A percentile compares a stretch with the other conserved stretches of the same genome.
Conservation (phyloP, 2,329 filamentous ascomycete genomes). For the Alternaria alternata region DNA sequence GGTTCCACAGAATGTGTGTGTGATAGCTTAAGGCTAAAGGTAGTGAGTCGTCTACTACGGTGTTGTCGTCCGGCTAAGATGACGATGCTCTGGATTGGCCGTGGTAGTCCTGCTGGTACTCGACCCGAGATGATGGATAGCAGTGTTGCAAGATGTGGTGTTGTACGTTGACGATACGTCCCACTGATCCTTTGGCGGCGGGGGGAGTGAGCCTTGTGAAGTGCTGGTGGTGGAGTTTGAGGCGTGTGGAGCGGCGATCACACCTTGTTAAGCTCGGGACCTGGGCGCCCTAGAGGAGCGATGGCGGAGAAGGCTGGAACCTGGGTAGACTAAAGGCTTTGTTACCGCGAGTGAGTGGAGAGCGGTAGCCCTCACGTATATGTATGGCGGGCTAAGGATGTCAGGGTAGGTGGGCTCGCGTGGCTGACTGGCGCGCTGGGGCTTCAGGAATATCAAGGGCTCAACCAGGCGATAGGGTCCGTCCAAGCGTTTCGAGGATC, state of each 20-base stretch:
- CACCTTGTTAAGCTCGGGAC: slow-evolving; percentile 60
- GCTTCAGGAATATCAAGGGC: slow-evolving; percentile 40
- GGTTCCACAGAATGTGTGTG: slow-evolving; percentile 50
- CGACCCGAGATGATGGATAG: slow-evolving; percentile 37
- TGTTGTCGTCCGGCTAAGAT: slow-evolving; percentile 36
- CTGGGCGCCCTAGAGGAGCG: slow-evolving; percentile 54
- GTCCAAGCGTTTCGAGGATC: slow-evolving; percentile 53
- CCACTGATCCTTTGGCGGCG: slow-evolving; percentile 28
- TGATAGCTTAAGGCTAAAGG: slow-evolving; percentile 45
- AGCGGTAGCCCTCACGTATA: slow-evolving; percentile 53
- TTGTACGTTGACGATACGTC: slow-evolving; percentile 43
- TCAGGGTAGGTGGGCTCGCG: slow-evolving; percentile 51
- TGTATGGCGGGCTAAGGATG: slow-evolving; percentile 53
- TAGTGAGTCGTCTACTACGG: slow-evolving; percentile 37
- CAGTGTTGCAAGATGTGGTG: slow-evolving; percentile 44
- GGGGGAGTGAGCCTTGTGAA: slow-evolving; percentile 28
- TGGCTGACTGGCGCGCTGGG: slow-evolving; percentile 53
- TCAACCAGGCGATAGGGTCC: slow-evolving; percentile 53
- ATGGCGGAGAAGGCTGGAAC: slow-evolving; percentile 59
- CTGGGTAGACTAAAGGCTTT: slow-evolving; percentile 52
- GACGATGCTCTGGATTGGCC: slow-evolving; percentile 37
- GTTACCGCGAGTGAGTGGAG: slow-evolving; percentile 51
- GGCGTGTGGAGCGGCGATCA: slow-evolving; percentile 56
- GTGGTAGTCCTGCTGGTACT: slow-evolving; percentile 23
- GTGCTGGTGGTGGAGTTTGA: slow-evolving; percentile 46